A percentile compares a stretch with the other conserved stretches of the same genome.
These are phyloP conservation scores for Carex scoparia DNA, from an alignment of 176 grass and related monocot genomes.

Conservation along the genomic window DNA sequence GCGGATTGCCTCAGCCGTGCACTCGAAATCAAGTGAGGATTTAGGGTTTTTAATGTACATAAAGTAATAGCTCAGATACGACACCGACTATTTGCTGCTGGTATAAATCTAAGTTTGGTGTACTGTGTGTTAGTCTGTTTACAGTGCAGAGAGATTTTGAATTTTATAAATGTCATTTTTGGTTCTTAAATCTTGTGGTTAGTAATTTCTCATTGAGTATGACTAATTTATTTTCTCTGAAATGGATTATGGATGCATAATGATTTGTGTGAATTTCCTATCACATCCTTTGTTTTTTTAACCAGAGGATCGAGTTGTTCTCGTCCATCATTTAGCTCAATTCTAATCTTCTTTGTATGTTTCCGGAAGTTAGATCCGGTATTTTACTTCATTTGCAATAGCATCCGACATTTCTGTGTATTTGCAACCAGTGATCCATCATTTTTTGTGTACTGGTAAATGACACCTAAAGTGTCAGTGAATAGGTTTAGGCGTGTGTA, in stretches of 20 bases:
- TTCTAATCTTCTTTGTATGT: neutral
- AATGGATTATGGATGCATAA: neutral
- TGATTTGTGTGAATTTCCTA: neutral
- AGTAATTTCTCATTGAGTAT: neutral
- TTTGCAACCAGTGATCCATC: neutral
- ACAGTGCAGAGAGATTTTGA: neutral
- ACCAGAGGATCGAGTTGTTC: neutral
- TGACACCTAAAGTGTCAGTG: neutral
- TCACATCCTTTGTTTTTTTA: neutral
- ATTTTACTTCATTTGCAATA: neutral
- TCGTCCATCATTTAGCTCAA: neutral
- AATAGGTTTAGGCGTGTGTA: no score
- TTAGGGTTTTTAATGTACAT: neutral
- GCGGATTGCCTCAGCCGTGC: constrained; percentile 82
- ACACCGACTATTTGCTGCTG: neutral
- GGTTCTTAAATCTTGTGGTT: neutral
- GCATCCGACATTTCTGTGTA: neutral
- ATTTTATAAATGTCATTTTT: neutral
- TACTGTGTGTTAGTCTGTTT: neutral
- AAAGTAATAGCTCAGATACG: neutral
- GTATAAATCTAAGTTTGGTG: constrained; percentile 5
- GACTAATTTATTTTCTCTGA: neutral
- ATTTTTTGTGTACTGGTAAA: neutral
- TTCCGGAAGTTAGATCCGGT: neutral
- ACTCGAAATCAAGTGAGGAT: constrained; percentile 87